Conservation (phyloP, 2,329 filamentous ascomycete species). For the Diaporthe eres region DNA sequence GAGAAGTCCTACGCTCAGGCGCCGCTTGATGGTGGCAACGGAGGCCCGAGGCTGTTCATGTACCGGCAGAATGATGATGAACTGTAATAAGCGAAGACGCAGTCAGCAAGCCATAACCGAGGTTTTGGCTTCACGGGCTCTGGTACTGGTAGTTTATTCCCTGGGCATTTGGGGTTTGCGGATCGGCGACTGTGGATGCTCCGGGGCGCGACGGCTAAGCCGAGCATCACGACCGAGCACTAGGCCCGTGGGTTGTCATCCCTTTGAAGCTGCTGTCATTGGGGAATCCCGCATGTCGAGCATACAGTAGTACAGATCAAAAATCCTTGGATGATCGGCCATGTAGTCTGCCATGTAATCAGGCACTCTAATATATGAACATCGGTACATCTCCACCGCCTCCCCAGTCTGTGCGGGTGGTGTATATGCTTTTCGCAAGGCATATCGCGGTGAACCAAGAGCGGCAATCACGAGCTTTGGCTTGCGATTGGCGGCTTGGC, state of each 20-base stretch:
- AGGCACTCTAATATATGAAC: slow-evolving; percentile 8
- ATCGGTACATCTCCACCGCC: slow-evolving; percentile 3
- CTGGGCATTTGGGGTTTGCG: background rate
- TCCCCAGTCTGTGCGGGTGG: background rate
- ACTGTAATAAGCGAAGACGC: background rate
- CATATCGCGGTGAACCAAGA: background rate
- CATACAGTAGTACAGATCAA: background rate
- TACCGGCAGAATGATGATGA: slow-evolving; percentile 39
- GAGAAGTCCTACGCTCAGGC: slow-evolving; percentile 39
- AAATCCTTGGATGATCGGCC: slow-evolving; percentile 14
- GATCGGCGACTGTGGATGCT: slow-evolving; percentile 12
- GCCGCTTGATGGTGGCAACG: slow-evolving; percentile 38
- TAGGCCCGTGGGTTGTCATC: slow-evolving; percentile 24
- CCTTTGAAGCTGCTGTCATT: background rate
- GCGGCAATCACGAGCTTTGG: background rate
- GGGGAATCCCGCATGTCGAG: slow-evolving; percentile 2
- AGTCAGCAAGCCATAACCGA: background rate
- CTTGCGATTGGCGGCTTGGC: slow-evolving; percentile 2
- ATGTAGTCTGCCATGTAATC: background rate
- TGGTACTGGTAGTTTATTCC: background rate
- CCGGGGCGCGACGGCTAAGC: slow-evolving; percentile 10
- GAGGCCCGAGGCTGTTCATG: slow-evolving; percentile 44
- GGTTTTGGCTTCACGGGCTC: background rate
- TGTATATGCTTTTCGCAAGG: slow-evolving; percentile 5
- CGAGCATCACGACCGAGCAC: slow-evolving; percentile 21